Conservation (phyloP, 805 yeast species). For the Metschnikowia colocasiae region DNA sequence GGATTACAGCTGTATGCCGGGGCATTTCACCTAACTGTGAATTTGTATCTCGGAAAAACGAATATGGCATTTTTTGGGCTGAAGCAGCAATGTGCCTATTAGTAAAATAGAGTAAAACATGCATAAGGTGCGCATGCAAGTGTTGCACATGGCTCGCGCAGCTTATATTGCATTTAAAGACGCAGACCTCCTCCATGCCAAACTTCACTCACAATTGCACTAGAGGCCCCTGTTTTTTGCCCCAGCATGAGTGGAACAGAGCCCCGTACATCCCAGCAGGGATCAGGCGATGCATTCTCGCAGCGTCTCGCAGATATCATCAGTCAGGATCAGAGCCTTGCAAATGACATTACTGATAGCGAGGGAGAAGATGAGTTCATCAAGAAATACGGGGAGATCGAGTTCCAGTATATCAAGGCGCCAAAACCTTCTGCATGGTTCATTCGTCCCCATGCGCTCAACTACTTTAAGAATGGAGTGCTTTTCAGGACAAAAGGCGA, state of each 20-base stretch:
- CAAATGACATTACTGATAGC: constrained; percentile 5
- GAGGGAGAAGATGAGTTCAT: constrained; percentile 43
- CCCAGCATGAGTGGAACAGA: neutral
- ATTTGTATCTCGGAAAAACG: too few species aligned
- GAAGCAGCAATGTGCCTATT: neutral
- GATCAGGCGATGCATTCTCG: neutral
- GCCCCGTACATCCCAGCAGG: neutral
- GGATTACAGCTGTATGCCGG: too few species aligned
- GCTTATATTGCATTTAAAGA: neutral
- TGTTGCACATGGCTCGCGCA: neutral
- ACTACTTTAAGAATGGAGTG: constrained; percentile 56
- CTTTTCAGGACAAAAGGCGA: constrained; percentile 56
- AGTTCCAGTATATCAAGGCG: too few species aligned
- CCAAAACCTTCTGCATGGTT: constrained; percentile 40
- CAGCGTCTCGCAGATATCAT: neutral
- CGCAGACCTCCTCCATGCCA: neutral
- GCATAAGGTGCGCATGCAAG: neutral
- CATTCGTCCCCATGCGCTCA: constrained; percentile 55
- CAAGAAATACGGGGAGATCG: too few species aligned
- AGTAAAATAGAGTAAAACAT: neutral
- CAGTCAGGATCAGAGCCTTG: constrained; percentile 1
- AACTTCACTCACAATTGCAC: neutral
- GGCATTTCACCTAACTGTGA: too few species aligned
- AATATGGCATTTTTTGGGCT: neutral
- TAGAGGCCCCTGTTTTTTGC: neutral